Base-by-base conservation (phyloP, 345 rosid species). In the Cardamine occulta region DNA sequence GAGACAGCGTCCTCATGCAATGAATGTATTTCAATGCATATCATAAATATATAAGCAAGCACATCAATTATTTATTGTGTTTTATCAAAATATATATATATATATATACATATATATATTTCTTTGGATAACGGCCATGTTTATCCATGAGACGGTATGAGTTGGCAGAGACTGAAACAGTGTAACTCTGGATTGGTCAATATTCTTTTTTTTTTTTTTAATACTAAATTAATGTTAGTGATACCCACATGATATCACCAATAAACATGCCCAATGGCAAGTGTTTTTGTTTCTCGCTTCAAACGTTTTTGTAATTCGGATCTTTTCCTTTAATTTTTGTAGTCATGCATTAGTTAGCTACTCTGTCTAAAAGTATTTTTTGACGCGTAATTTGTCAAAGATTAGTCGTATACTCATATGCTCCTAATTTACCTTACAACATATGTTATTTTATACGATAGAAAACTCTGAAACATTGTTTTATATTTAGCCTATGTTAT, bases 21-120 rank as follows among this genome's bases (percentile, higher is more conserved):
- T 66, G 12, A 67, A 66, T 66, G 59, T 23, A 23, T 23, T 47
- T 48, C 58, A 7, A 74, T 66, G 59, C 17, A 21, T 21, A 56
- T 47, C 58, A 4, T 34, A 31, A 26, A 26, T 55, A n/a, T 48
- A 49, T 61, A 17, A 24, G 31, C 39, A 42, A 39, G 8, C 31
- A 62, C n/a, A 31, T 45, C 7, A 48, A 28, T n/a, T 12, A 9
- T 56, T 40, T 37, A 19, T 15, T 14, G 18, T 52, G 18, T 11
- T 39, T 39, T 39, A 10, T 39, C 42, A 10, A 39, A 2, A 8
- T n/a, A n/a, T n/a, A n/a, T n/a, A n/a, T n/a, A n/a, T n/a, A n/a
- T n/a, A n/a, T n/a, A n/a, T n/a, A n/a, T n/a, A n/a, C n/a, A n/a
- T n/a, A n/a, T n/a, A n/a, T n/a, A 23, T 35, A 39, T 39, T 55